Percentiles rank a stretch among this genome's conserved stretches.
These are phyloP conservation scores for Pythium brachiatum DNA, from an alignment of 352 stramenopile species.

Conservation along the genomic window DNA sequence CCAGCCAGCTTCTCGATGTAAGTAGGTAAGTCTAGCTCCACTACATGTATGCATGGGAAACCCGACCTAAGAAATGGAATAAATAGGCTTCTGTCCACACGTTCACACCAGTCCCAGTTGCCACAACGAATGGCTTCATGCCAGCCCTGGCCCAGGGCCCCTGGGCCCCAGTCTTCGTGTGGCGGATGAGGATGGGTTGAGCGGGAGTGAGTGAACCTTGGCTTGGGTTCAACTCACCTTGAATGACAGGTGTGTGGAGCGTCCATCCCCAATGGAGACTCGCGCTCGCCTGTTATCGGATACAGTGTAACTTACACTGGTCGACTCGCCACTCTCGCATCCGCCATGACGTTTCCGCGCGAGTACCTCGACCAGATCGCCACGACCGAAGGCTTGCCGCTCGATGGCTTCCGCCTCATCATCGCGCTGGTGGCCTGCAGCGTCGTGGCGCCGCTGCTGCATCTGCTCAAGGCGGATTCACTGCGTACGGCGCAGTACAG, in stretches of 20 bases:
- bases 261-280: too few relatives aligned
- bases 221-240: too few relatives aligned
- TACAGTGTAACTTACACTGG: too few relatives aligned
- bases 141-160: too few relatives aligned
- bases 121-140: too few relatives aligned
- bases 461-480: constrained; percentile 50
- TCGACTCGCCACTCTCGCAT: constrained; percentile 19
- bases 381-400: constrained; percentile 64
- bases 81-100: neutral
- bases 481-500: constrained; percentile 39
- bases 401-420: constrained; percentile 78
- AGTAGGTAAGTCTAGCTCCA: neutral
- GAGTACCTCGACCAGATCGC: constrained; percentile 65
- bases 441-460: constrained; percentile 66
- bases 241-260: too few relatives aligned
- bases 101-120: neutral
- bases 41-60: constrained; percentile 3
- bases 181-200: too few relatives aligned
- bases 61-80: neutral
- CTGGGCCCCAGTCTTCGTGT: too few relatives aligned
- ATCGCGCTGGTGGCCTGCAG: constrained; percentile 63
- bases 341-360: constrained; percentile 54
- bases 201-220: too few relatives aligned
- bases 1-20: neutral
- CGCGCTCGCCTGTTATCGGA: too few relatives aligned